These are phyloP conservation scores for Hymenoscyphus albidus DNA, from an alignment of 2,329 filamentous ascomycete genomes.

Conservation along the genomic window DNA sequence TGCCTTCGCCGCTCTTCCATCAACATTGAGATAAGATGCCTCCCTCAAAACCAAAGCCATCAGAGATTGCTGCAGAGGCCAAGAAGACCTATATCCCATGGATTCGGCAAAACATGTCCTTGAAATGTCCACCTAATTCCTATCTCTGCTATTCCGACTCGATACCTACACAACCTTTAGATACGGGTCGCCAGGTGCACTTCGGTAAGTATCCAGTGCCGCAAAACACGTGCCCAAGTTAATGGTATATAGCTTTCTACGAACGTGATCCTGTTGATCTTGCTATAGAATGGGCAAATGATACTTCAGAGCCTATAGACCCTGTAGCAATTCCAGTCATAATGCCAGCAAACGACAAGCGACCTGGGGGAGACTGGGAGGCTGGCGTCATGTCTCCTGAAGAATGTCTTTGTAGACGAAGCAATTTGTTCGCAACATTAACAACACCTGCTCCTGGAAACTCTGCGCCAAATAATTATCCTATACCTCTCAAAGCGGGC, in stretches of 20 bases:
- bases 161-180: conserved; percentile 31
- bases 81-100: conserved; percentile 66
- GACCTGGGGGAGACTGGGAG: conserved; percentile 78
- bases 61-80: conserved; percentile 70
- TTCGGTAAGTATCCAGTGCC: conserved; percentile 37
- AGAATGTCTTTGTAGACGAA: conserved; percentile 70
- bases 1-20: background rate
- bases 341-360: conserved; percentile 64
- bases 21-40: conserved; percentile 43
- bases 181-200: conserved; percentile 36
- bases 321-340: conserved; percentile 34
- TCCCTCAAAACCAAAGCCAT: conserved; percentile 57
- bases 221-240: background rate
- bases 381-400: conserved; percentile 60
- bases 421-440: conserved; percentile 67
- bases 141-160: conserved; percentile 47
- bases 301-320: conserved; percentile 17
- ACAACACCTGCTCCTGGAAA: conserved; percentile 54
- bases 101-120: conserved; percentile 54
- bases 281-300: conserved; percentile 52
- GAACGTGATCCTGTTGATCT: conserved; percentile 56
- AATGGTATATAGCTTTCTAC: conserved; percentile 40
- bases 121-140: conserved; percentile 54
- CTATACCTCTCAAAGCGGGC: conserved; percentile 65
- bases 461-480: conserved; percentile 55